Conservation (phyloP, 805 yeast genomes). For the Pichia manshurica region DNA sequence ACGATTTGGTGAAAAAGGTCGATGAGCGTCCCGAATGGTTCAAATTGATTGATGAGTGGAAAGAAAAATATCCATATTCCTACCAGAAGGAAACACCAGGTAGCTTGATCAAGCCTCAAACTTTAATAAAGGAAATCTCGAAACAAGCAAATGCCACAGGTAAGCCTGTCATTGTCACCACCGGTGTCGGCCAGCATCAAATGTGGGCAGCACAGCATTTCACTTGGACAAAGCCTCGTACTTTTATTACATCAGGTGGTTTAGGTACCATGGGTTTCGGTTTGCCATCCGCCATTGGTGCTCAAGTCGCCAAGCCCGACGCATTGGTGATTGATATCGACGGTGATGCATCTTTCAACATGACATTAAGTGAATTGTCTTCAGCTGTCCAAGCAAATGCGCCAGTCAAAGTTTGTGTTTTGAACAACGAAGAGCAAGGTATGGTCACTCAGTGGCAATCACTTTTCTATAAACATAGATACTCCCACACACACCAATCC, state of each 20-base stretch:
- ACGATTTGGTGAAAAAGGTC: slow-evolving; percentile 65
- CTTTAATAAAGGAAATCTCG: slow-evolving; percentile 74
- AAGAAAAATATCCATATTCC: slow-evolving; percentile 75
- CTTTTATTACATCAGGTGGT: slow-evolving; percentile 97
- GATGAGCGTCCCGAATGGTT: slow-evolving; percentile 77
- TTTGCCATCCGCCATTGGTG: slow-evolving; percentile 96
- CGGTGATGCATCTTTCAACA: slow-evolving; percentile 98
- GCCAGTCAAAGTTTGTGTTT: slow-evolving; percentile 81
- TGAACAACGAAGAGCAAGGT: slow-evolving; percentile 98
- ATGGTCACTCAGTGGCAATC: slow-evolving; percentile 99
- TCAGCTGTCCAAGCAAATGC: slow-evolving; percentile 92
- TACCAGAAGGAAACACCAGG: slow-evolving; percentile 79
- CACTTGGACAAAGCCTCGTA: slow-evolving; percentile 88
- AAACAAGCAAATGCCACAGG: slow-evolving; percentile 56
- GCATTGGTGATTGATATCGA: slow-evolving; percentile 94
- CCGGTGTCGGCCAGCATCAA: slow-evolving; percentile 99
- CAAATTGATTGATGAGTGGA: slow-evolving; percentile 70
- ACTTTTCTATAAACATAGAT: slow-evolving; percentile 92
- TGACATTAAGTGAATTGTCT: slow-evolving; percentile 90
- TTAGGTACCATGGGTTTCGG: slow-evolving; percentile 99
- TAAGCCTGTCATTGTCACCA: slow-evolving; percentile 81
- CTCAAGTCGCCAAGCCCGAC: slow-evolving; percentile 93
- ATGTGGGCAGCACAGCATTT: slow-evolving; percentile 99
- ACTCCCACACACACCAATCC: slow-evolving; percentile 94
- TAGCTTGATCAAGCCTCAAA: slow-evolving; percentile 85